Conservation (phyloP, 345 rosid genomes). For the Alliaria petiolata region DNA sequence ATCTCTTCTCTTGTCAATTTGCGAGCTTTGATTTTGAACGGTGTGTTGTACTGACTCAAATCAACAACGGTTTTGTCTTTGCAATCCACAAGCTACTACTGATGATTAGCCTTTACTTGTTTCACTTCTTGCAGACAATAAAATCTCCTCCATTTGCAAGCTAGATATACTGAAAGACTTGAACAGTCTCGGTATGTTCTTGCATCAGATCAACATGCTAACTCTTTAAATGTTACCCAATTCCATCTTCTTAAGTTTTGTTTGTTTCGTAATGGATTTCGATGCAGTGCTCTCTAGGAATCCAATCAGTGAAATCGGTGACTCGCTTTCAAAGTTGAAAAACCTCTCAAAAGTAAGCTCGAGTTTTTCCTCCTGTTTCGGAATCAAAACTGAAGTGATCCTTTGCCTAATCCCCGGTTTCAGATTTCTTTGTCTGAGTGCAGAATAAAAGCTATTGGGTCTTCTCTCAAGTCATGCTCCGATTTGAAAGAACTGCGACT, state of each 20-base stretch:
- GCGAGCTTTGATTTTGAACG: conserved; percentile 85
- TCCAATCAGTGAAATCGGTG: conserved; percentile 66
- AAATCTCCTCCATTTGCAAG: conserved; percentile 57
- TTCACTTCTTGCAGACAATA: conserved; percentile 54
- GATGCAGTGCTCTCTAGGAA: conserved; percentile 83
- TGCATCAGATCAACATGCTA: not conserved
- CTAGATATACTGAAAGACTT: conserved; percentile 69
- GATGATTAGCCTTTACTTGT: not conserved
- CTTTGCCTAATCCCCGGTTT: conserved; percentile 9
- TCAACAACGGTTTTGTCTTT: not conserved
- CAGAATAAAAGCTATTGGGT: conserved; percentile 62
- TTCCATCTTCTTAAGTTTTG: not conserved
- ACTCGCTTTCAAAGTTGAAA: conserved; percentile 61
- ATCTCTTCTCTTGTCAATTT: conserved; percentile 54
- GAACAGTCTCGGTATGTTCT: conserved; percentile 67
- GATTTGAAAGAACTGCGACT: conserved; percentile 86
- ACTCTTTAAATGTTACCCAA: not conserved
- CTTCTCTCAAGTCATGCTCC: conserved; percentile 70
- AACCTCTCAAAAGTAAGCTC: conserved; percentile 60
- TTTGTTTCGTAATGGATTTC: conserved; percentile 14
- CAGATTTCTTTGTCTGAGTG: conserved; percentile 86
- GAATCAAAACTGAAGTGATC: not conserved
- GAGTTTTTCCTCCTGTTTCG: not conserved
- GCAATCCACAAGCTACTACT: conserved; percentile 4
- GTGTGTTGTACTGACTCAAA: conserved; percentile 31